These are phyloP conservation scores for Medicago truncatula DNA, from an alignment of 306 rosid genomes.

Conservation along the genomic window MtrunA17r5.0-ANR NC_053042.1:41367501-41368000, in stretches of 20 bases:
- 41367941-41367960: slow-evolving; percentile 90
- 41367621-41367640: slow-evolving; percentile 79
- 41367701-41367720: not conserved
- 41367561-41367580: slow-evolving; percentile 79
- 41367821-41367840: slow-evolving; percentile 14
- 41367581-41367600: slow-evolving; percentile 89
- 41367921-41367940: slow-evolving; percentile 86
- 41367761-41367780: not conserved
- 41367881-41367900: slow-evolving; percentile 75
- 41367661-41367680: not conserved
- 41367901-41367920: slow-evolving; percentile 77
- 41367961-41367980: slow-evolving; percentile 86
- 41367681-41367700: not conserved
- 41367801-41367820: not conserved
- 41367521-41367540: slow-evolving; percentile 78
- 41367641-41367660: slow-evolving; percentile 51
- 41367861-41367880: slow-evolving; percentile 76
- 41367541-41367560: slow-evolving; percentile 77
- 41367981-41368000: slow-evolving; percentile 89
- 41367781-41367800: slow-evolving; percentile 8
- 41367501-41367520: slow-evolving; percentile 65
- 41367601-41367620: slow-evolving; percentile 80
- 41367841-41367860: slow-evolving; percentile 54
- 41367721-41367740: not conserved
- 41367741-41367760: slow-evolving; percentile 8